Evolutionary conservation across 1,284 basidiomycete species (phyloP), one percentile per base, ranked within the genome.

Genomic region (Ustilago loliicola): DNA sequence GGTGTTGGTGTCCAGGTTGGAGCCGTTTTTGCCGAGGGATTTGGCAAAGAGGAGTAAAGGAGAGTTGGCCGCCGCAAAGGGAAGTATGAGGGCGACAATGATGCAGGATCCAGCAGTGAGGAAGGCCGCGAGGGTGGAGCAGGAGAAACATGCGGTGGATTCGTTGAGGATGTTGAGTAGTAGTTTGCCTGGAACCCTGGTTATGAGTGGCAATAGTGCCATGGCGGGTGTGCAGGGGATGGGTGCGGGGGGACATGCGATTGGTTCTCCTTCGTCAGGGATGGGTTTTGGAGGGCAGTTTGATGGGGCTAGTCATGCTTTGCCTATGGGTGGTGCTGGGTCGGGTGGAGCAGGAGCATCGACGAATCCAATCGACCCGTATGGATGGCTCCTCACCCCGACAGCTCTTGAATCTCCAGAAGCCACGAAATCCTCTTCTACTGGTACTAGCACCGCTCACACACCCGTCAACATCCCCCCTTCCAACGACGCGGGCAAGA

Each of bases 131-230:
- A 58, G 74, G 32, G 70, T 73, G 47, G 70, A 73, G 32, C 60
- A 77, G 53, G 75, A 72, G 32, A 69, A 73, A 61, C 75, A 73
- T 54, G 75, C 75, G 23, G 60, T 48, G n/a, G 75, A 77, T n/a
- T 73, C 70, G 51, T 48, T 77, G 5, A 61, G 70, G 30, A 29
- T 77, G 56, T 51, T 77, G 1, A 70, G 66, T 27, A 63, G 56
- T 6, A 77, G 70, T 45, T 23, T 66, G 53, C 75, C 75, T 2
- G 70, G 70, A 30, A 73, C 75, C 3, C 74, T 69, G 25, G 72
- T 65, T 25, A 72, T 72, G 74, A 66, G 69, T 50, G 60, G 59
- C 23, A 60, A 56, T 48, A 45, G 19, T 17, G 23, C 34, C 30
- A 32, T n/a, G 45, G 30, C 25, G 36, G 13, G 30, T 19, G 32